Percentiles rank a stretch among this genome's conserved stretches.
These are phyloP conservation scores for Euclidium syriacum DNA, from an alignment of 345 rosid genomes.

Conservation along the genomic window DNA sequence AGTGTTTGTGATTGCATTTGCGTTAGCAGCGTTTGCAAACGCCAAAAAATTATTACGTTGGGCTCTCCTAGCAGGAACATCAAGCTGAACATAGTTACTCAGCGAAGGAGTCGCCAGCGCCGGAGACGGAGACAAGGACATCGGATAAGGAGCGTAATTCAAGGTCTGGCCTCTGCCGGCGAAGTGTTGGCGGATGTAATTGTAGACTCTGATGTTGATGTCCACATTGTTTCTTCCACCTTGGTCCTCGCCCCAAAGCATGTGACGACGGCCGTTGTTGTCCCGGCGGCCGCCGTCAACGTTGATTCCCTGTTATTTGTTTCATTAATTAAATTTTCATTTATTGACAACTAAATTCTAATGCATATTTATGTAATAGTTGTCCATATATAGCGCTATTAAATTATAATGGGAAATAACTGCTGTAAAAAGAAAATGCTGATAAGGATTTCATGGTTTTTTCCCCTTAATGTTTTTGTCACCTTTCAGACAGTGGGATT, in stretches of 20 bases:
- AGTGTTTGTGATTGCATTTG: not conserved
- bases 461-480: not conserved
- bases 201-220: slow-evolving; percentile 13
- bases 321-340: not conserved
- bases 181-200: not conserved
- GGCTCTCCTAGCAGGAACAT: slow-evolving; percentile 23
- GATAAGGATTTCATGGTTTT: not conserved
- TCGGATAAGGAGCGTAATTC: slow-evolving; percentile 6
- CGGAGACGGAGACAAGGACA: not conserved
- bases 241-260: not conserved
- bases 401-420: not conserved
- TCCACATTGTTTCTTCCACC: slow-evolving; percentile 6
- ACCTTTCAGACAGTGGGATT: not conserved
- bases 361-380: not conserved
- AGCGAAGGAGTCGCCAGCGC: not conserved
- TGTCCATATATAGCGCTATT: not conserved
- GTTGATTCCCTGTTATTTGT: slow-evolving; percentile 6
- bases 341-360: not conserved
- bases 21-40: not conserved
- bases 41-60: not conserved
- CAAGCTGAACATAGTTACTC: slow-evolving; percentile 14
- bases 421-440: not conserved
- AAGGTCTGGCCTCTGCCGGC: slow-evolving; percentile 18
- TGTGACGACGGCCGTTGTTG: not conserved
- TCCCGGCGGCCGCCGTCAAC: not conserved